Conservation (phyloP, 179 eudicot species). For the Vitellaria paradoxa region DNA sequence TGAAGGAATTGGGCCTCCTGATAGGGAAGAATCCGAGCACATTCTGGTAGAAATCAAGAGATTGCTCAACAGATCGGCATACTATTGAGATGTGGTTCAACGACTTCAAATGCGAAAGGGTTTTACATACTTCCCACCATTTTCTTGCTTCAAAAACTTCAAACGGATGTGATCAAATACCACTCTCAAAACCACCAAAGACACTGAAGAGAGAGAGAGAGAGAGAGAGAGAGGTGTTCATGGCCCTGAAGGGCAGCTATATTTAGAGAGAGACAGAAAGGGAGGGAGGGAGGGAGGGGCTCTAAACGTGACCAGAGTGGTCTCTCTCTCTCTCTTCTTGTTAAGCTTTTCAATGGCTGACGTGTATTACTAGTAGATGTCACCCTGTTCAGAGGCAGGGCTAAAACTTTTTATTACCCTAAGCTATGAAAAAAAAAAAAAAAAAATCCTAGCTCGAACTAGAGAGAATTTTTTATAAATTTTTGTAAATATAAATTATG, state of each 20-base stretch:
- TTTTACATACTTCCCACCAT: constrained; percentile 58
- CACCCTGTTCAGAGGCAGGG: too few species aligned
- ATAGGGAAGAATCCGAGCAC: constrained; percentile 75
- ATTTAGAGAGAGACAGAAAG: too few species aligned
- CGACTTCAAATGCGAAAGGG: constrained; percentile 55
- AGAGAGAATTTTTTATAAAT: too few species aligned
- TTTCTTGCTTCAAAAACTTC: constrained; percentile 5
- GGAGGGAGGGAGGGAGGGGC: too few species aligned
- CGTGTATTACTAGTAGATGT: neutral
- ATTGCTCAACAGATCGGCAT: constrained; percentile 66
- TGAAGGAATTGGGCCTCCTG: constrained; percentile 62
- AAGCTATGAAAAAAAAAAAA: too few species aligned
- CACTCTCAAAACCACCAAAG: neutral
- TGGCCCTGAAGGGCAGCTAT: neutral
- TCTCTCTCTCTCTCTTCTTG: too few species aligned
- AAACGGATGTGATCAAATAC: too few species aligned
- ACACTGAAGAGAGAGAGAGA: neutral
- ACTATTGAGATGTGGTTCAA: constrained; percentile 71
- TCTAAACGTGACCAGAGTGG: neutral
- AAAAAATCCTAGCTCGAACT: too few species aligned
- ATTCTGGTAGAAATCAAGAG: constrained; percentile 60
- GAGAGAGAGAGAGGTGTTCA: neutral
- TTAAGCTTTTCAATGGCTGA: neutral
- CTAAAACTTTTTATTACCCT: too few species aligned
- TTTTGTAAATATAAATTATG: too few species aligned